Evolutionary conservation across 371 early-diverging fungal genomes (phyloP), one percentile per base, ranked within the genome.

Genomic region (Lichtheimia ramosa): DNA sequence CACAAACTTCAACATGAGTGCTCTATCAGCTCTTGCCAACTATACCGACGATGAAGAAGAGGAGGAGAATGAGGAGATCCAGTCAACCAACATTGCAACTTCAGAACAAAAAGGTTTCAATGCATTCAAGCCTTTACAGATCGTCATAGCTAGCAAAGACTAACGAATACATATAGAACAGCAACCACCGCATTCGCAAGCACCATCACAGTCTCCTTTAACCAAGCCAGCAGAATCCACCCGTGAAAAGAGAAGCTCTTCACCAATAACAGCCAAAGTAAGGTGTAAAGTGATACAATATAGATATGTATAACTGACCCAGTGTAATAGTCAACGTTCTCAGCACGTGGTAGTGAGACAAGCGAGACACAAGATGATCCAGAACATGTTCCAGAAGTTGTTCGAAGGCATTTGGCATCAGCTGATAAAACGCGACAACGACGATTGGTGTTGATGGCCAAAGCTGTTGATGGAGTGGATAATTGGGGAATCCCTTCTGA

Each of bases 401-500:
- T 55, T 40, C 18, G 56, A 23, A 43, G 41, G 12, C 43, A 55
- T 43, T 55, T 55, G 27, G 65, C 42, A 57, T 59, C 25, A 50
- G 42, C 43, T 23, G 66, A 65, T 49, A 53, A 61, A 39, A 43
- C 42, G 48, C 51, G 57, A 24, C 51, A 65, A 28, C 56, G 70
- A 24, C 62, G 66, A 43, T 56, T 59, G 10, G 58, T 66, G 13
- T 54, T 76, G 10, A 58, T 60, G 13, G 65, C 80, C 5, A 68
- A 68, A 56, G 75, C 80, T 21, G 65, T 79, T n/a, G 66, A 65
- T 16, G 71, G 73, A n/a, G 66, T 75, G 1, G 71, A 75, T 0
- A 71, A 84, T 43, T 76, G 74, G 73, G 77, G 69, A 5, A 77
- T 85, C n/a, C 83, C 81, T 5, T 71, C 83, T 5, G 79, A 79